These are phyloP conservation scores for Suillus cothurnatus DNA, from an alignment of 768 basidiomycete species.

Conservation along the genomic window DNA sequence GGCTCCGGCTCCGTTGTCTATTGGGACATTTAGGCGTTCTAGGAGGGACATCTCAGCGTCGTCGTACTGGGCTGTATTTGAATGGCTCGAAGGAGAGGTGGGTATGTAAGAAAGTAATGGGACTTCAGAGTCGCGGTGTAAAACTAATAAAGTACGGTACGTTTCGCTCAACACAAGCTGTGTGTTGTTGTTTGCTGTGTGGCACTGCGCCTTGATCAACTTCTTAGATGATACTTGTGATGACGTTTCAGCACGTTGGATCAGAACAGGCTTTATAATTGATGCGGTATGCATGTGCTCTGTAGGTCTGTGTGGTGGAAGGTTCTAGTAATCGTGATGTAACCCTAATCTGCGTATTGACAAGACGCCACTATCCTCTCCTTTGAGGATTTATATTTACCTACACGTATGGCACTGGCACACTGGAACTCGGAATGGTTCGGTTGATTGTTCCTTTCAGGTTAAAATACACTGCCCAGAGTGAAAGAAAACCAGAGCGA, in stretches of 20 bases:
- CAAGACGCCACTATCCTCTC: background rate
- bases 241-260: background rate
- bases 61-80: background rate
- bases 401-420: background rate
- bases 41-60: constrained; percentile 29
- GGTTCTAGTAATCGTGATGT: background rate
- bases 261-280: background rate
- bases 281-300: background rate
- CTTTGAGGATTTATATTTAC: background rate
- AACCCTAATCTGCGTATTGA: background rate
- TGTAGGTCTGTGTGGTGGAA: background rate
- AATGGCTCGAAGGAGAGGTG: background rate
- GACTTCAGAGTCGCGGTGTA: background rate
- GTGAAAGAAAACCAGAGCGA: too few species aligned
- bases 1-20: constrained; percentile 18
- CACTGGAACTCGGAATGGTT: background rate
- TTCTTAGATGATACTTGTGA: too few species aligned
- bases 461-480: background rate
- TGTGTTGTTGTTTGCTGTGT: constrained; percentile 31
- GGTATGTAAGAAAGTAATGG: background rate
- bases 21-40: constrained; percentile 29
- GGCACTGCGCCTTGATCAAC: constrained; percentile 20
- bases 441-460: background rate
- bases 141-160: background rate
- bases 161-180: constrained; percentile 12